A percentile compares a stretch with the other conserved stretches of the same genome.
Conservation (phyloP, 2,329 filamentous ascomycete species). For the Fusarium brachygibbosum region DNA sequence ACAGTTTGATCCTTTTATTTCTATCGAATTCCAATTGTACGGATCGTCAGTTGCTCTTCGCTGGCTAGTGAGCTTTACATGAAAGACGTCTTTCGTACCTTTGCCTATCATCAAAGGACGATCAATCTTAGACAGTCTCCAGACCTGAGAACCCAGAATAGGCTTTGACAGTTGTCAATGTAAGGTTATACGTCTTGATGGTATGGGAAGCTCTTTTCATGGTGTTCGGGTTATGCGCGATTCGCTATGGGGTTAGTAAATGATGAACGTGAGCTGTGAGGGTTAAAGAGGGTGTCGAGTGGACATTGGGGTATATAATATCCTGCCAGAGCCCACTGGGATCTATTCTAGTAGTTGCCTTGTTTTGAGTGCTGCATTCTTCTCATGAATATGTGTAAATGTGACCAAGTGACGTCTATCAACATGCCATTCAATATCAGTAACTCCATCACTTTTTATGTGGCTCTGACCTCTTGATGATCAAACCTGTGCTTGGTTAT, state of each 20-base stretch:
- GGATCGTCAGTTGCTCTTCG: background rate
- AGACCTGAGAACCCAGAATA: background rate
- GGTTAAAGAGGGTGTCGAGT: too few species aligned
- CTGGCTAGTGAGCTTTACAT: background rate
- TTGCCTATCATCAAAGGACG: background rate
- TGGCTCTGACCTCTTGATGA: fast-evolving
- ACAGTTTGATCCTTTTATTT: background rate
- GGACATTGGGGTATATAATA: too few species aligned
- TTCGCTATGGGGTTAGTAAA: background rate
- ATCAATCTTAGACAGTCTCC: background rate
- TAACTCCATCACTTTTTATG: too few species aligned
- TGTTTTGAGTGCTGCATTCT: background rate
- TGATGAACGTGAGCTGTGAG: background rate
- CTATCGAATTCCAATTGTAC: constrained; percentile 1
- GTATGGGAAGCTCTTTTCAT: background rate
- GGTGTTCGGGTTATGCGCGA: background rate
- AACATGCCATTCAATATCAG: background rate
- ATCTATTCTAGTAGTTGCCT: too few species aligned
- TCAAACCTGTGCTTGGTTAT: background rate
- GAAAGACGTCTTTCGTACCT: background rate
- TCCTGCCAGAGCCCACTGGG: background rate
- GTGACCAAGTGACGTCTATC: background rate
- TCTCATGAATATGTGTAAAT: background rate
- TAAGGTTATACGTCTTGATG: too few species aligned
- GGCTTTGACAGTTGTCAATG: background rate